A percentile compares a stretch with the other conserved stretches of the same genome.
phyloP scores from a whole-genome alignment of 1,284 basidiomycete species.

The Sporisorium reilianum region DNA sequence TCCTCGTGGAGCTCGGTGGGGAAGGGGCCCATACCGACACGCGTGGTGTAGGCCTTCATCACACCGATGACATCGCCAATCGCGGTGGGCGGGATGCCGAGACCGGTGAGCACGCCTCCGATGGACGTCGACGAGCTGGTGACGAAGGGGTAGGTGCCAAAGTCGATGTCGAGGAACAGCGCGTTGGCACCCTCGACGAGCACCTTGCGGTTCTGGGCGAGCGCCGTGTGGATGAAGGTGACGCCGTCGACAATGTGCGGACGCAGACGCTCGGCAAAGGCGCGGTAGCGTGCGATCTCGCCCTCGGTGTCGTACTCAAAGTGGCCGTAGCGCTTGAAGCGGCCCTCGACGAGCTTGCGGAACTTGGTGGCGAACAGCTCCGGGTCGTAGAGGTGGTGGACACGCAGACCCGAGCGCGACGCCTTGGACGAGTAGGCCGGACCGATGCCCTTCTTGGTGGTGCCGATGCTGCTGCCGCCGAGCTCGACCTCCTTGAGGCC shows the following conservation, averaged over 20 bases:
- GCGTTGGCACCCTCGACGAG: conserved; percentile 98
- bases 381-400: conserved; percentile 94
- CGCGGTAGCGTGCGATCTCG: conserved; percentile 91
- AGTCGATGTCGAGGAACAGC: conserved; percentile 97
- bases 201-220: conserved; percentile 79
- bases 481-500: conserved; percentile 98
- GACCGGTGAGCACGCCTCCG: conserved; percentile 94
- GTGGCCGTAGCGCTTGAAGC: conserved; percentile 97
- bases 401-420: conserved; percentile 91
- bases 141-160: conserved; percentile 96
- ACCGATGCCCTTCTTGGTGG: conserved; percentile 97
- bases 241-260: conserved; percentile 92
- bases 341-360: conserved; percentile 92
- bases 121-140: conserved; percentile 93
- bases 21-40: conserved; percentile 97
- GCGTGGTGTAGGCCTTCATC: conserved; percentile 96
- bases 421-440: conserved; percentile 98
- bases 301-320: conserved; percentile 99
- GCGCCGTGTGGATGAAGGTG: conserved; percentile 83
- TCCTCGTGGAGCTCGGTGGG: conserved; percentile 93
- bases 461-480: conserved; percentile 90
- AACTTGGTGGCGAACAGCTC: conserved; percentile 90
- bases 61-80: conserved; percentile 91
- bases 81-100: conserved; percentile 89
- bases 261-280: conserved; percentile 83